Conservation (phyloP, 1,284 basidiomycete genomes). For the Athelia sp. region DNA sequence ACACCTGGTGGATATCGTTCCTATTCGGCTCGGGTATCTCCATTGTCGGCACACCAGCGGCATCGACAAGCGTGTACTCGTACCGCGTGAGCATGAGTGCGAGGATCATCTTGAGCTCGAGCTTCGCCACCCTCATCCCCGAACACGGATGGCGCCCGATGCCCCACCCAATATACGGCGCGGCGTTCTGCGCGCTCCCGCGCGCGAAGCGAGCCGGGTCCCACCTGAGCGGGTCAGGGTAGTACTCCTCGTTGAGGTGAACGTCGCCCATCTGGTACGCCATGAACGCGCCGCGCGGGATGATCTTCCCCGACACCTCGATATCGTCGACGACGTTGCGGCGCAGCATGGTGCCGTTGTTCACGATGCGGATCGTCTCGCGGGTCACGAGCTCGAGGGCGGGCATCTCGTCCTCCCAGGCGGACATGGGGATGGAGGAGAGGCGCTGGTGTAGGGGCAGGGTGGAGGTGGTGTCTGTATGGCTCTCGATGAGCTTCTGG, state of each 20-base stretch:
- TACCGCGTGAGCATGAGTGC: no score
- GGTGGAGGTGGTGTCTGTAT: constrained; percentile 14
- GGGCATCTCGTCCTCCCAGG: constrained; percentile 32
- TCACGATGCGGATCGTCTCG: constrained; percentile 26
- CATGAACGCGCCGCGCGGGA: constrained; percentile 25
- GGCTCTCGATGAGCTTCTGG: constrained; percentile 17
- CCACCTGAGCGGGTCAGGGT: constrained; percentile 26
- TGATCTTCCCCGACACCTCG: constrained; percentile 12
- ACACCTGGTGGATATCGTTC: no score
- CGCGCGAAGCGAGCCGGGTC: constrained; percentile 29
- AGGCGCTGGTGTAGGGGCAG: constrained; percentile 25
- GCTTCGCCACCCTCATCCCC: no score
- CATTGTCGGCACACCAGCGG: no score
- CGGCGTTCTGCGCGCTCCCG: no score
- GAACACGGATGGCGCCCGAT: no score
- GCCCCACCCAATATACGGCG: no score
- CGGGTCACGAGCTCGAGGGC: constrained; percentile 25
- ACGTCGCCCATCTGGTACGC: constrained; percentile 24
- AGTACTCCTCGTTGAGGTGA: constrained; percentile 28
- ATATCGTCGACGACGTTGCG: constrained; percentile 16
- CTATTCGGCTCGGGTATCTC: no score
- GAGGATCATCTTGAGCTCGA: no score
- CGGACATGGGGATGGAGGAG: constrained; percentile 23
- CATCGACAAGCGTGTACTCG: no score
- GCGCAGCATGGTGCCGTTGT: constrained; percentile 15